Evolutionary conservation across 805 yeast species (phyloP), one percentile per base, ranked within the genome.

Genomic region (Starmera quercuum): DNA sequence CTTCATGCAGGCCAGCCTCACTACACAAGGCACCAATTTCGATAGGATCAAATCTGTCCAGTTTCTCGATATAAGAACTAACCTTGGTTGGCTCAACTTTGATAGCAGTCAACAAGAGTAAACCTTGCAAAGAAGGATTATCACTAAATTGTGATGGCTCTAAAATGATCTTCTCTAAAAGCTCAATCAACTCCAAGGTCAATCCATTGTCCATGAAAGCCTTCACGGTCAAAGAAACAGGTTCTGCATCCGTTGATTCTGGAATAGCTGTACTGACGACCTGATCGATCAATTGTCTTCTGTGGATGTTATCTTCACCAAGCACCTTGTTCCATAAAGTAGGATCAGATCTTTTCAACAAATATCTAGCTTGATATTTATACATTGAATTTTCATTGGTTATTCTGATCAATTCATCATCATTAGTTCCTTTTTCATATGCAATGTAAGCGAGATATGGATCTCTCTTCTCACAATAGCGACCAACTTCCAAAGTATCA

Each of bases 331-430:
- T 63, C 97, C 97, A 92, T 44, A 92, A 70, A 6, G 61, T 70
- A 17, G 78, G 66, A 55, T 92, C 96, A n/a, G 95, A 85, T 59
- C 95, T 83, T 40, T 76, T 68, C 47, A 92, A 73, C 50, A 92
- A 70, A 57, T 92, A 92, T 59, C 97, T 80, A n/a, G 97, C 97
- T 69, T 92, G 98, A 63, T 92, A 90, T 61, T 92, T 92, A 73
- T 83, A 92, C 99, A 92, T 92, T 49, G 92, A 75, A 60, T 92
- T 92, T 54, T 92, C 97, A 59, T 92, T 92, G 46, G 98, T 92
- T 60, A 92, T 87, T 54, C 75, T 71, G 51, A 92, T 75, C 53
- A 92, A 73, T 59, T 92, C 98, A 37, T 70, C 80, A 58, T 92
- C 96, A 51, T 90, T 88, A 34, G 72, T 68, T 55, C 99, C 99